These are phyloP conservation scores for Thermomyces lanuginosus DNA, from an alignment of 2,329 filamentous ascomycete species.

Conservation along the genomic window DNA sequence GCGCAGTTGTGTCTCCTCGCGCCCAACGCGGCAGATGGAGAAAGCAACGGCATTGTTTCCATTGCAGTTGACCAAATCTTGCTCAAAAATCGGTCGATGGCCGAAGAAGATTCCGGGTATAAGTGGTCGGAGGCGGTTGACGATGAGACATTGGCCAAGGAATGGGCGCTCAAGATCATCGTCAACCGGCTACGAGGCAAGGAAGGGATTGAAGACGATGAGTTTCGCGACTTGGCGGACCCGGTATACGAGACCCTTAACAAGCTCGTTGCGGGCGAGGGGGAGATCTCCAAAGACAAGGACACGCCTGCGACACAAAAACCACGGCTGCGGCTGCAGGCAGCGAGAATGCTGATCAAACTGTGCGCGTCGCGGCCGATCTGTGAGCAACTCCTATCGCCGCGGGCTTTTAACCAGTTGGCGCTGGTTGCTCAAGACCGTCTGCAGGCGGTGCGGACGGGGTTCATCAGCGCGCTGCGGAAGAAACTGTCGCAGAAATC, in stretches of 20 bases:
- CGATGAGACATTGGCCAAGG: conserved; percentile 69
- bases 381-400: conserved; percentile 54
- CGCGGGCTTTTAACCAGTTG: conserved; percentile 62
- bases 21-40: conserved; percentile 54
- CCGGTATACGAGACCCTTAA: conserved; percentile 67
- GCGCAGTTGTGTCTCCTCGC: conserved; percentile 60
- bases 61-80: conserved; percentile 62
- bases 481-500: conserved; percentile 40
- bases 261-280: conserved; percentile 55
- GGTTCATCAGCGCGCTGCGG: conserved; percentile 72
- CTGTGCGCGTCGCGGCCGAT: conserved; percentile 60
- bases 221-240: conserved; percentile 38
- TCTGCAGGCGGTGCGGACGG: conserved; percentile 54
- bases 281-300: conserved; percentile 60
- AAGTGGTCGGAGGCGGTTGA: conserved; percentile 59
- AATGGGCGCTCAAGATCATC: conserved; percentile 66
- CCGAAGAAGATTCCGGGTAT: conserved; percentile 36
- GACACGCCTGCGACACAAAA: conserved; percentile 65
- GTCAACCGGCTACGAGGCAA: conserved; percentile 67
- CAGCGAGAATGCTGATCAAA: conserved; percentile 68
- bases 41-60: conserved; percentile 60
- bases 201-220: conserved; percentile 30
- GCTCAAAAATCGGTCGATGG: conserved; percentile 49
- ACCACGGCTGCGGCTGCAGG: conserved; percentile 63
- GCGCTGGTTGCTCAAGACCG: conserved; percentile 68